Percentiles rank a stretch among this genome's conserved stretches.
Evolutionary conservation across 768 basidiomycete species (phyloP).

Genomic region (Hygrocybe punicea): DNA sequence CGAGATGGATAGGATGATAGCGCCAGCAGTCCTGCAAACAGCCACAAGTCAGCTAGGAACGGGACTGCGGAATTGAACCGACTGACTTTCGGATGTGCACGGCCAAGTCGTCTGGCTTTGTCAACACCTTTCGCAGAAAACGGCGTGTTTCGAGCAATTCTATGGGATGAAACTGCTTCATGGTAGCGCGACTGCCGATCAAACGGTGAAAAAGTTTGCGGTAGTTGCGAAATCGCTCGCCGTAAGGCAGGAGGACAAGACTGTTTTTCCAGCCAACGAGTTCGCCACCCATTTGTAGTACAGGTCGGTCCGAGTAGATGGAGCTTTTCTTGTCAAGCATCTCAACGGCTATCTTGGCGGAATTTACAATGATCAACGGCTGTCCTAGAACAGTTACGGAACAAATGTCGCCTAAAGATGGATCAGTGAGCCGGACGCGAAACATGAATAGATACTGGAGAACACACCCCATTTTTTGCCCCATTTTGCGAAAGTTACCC

Average conservation of each 20-base stretch:
- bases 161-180: constrained; percentile 42
- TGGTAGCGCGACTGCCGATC: constrained; percentile 44
- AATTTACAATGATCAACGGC: constrained; percentile 55
- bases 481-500: constrained; percentile 32
- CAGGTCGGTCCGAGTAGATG: constrained; percentile 66
- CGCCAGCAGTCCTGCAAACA: constrained; percentile 44
- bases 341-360: constrained; percentile 47
- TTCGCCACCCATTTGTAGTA: constrained; percentile 51
- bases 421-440: constrained; percentile 2
- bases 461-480: constrained; percentile 46
- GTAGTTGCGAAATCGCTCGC: constrained; percentile 53
- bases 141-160: constrained; percentile 47
- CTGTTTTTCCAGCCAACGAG: constrained; percentile 58
- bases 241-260: constrained; percentile 53
- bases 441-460: not conserved
- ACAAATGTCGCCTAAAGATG: constrained; percentile 51
- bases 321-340: constrained; percentile 66
- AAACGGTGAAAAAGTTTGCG: constrained; percentile 51
- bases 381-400: constrained; percentile 61
- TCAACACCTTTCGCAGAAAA: constrained; percentile 47
- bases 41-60: not conserved
- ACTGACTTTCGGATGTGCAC: constrained; percentile 49
- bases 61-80: constrained; percentile 5
- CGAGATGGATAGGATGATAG: constrained; percentile 50
- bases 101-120: constrained; percentile 46